Conservation (phyloP, 306 rosid species). For the Sicyos edulis region DNA sequence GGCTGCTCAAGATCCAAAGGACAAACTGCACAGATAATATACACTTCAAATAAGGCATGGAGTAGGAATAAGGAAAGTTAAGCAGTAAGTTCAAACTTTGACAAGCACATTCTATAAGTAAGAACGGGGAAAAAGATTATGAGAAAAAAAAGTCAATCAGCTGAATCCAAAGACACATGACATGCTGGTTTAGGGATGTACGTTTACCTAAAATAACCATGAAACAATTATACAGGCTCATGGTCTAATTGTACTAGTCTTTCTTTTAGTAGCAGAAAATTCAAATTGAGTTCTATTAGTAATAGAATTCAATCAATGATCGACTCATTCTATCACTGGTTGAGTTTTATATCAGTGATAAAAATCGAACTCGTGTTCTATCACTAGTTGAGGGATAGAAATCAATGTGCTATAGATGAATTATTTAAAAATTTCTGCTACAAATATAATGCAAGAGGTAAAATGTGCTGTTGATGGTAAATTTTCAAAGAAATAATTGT, state of each 20-base stretch:
- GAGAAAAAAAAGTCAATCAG: background rate
- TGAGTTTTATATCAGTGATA: no score
- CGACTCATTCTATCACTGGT: no score
- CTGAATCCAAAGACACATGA: background rate
- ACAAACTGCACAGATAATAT: slow-evolving; percentile 60
- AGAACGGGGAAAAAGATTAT: slow-evolving; percentile 4
- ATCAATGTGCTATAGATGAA: no score
- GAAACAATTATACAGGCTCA: background rate
- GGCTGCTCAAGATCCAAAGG: slow-evolving; percentile 87
- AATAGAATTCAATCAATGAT: no score
- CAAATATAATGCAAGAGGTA: no score
- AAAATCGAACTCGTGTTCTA: no score
- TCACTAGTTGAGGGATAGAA: no score
- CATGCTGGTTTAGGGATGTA: background rate
- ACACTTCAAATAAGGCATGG: background rate
- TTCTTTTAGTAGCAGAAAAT: no score
- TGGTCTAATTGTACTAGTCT: background rate
- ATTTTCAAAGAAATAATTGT: background rate
- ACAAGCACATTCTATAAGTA: background rate
- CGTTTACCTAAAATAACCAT: background rate
- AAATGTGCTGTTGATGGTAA: no score
- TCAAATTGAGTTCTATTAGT: no score
- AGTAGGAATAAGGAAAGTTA: background rate
- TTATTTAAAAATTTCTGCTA: no score
- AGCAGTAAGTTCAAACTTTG: background rate